Percentiles rank a stretch among this genome's conserved stretches.
Conservation (phyloP, 2,329 filamentous ascomycete species). For the Colletotrichum theobromicola region DNA sequence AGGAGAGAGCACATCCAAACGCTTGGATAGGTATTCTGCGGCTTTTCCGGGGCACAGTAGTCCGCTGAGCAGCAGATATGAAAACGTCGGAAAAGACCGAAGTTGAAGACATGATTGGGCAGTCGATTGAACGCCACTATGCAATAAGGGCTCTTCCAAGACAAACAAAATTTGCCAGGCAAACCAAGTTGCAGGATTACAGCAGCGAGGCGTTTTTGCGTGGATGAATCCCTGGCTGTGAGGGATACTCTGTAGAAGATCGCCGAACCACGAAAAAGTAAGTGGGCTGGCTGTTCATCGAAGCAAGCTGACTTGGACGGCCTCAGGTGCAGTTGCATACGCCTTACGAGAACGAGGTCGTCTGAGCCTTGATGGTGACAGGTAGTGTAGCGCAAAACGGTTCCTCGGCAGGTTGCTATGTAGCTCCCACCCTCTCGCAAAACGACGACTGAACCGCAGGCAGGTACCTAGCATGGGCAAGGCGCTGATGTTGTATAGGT, state of each 20-base stretch:
- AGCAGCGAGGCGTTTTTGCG: neutral
- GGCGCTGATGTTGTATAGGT: neutral
- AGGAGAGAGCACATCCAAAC: neutral
- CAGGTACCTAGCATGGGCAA: neutral
- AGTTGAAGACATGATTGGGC: neutral
- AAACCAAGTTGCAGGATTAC: neutral
- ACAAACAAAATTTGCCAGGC: neutral
- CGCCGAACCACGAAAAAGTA: neutral
- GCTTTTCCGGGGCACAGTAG: neutral
- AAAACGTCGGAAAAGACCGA: neutral
- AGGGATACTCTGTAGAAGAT: neutral
- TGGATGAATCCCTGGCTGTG: constrained; percentile 1
- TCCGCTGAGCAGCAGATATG: neutral
- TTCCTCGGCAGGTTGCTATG: neutral
- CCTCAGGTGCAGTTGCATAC: neutral
- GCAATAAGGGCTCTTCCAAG: constrained; percentile 14
- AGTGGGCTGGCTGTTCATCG: neutral
- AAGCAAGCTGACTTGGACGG: constrained; percentile 10
- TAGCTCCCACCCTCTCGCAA: neutral
- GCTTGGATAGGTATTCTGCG: neutral
- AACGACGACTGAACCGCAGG: neutral
- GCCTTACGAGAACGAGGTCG: neutral
- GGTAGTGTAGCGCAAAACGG: neutral
- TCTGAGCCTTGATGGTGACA: neutral
- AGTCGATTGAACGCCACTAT: neutral